A percentile compares a stretch with the other conserved stretches of the same genome.
Conservation (phyloP, 345 rosid species). For the Tarenaya hassleriana region DNA sequence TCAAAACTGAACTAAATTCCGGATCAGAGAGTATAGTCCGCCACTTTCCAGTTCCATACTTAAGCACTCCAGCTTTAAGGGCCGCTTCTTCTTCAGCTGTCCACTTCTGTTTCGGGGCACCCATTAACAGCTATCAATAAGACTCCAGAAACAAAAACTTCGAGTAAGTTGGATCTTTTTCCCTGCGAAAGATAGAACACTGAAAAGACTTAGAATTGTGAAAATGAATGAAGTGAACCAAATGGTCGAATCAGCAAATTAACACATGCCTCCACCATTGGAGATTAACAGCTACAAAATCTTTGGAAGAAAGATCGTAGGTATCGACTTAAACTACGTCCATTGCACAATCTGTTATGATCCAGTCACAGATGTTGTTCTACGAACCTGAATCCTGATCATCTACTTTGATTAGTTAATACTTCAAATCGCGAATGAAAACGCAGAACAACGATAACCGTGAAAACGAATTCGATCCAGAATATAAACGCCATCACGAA, state of each 20-base stretch:
- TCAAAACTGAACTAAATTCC: constrained; percentile 61
- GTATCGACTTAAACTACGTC: too few relatives aligned
- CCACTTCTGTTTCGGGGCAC: constrained; percentile 99
- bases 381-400: neutral
- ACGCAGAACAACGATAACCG: neutral
- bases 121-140: constrained; percentile 45
- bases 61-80: constrained; percentile 84
- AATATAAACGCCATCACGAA: too few relatives aligned
- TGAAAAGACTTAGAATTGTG: constrained; percentile 14
- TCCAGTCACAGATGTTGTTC: too few relatives aligned
- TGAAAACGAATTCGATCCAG: constrained; percentile 10
- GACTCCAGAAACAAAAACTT: constrained; percentile 11
- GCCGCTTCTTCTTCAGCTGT: constrained; percentile 99
- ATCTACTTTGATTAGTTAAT: neutral
- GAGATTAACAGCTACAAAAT: neutral
- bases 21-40: constrained; percentile 93
- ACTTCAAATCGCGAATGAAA: neutral
- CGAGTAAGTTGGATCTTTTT: constrained; percentile 18
- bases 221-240: neutral
- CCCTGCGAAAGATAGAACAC: constrained; percentile 24
- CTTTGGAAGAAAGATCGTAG: too few relatives aligned
- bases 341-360: too few relatives aligned
- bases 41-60: constrained; percentile 98
- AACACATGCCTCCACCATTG: neutral
- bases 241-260: neutral